A percentile compares a stretch with the other conserved stretches of the same genome.
Evolutionary conservation across 1,284 basidiomycete genomes (phyloP).

Genomic region (Apiotrichum gracile): DNA sequence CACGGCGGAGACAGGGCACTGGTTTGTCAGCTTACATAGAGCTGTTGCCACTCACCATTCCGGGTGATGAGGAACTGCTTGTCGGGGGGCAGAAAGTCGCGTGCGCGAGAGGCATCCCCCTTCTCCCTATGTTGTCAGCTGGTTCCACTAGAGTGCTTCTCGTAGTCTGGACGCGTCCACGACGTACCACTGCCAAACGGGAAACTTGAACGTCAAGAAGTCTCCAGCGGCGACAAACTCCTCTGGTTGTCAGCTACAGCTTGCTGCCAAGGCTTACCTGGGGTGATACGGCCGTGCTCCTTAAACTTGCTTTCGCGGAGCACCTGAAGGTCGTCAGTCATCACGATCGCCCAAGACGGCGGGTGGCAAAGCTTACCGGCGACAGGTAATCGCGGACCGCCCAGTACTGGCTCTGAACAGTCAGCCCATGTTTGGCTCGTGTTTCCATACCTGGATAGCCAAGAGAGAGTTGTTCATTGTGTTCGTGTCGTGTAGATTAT

Average conservation of each 20-base stretch:
- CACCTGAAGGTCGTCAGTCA: slow-evolving; percentile 54
- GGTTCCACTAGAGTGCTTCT: not conserved
- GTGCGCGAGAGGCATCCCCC: slow-evolving; percentile 71
- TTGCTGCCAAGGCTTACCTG: slow-evolving; percentile 57
- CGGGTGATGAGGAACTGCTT: slow-evolving; percentile 95
- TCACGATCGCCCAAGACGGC: slow-evolving; percentile 6
- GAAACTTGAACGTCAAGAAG: slow-evolving; percentile 91
- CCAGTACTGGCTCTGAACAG: slow-evolving; percentile 75
- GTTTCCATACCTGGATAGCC: slow-evolving; percentile 43
- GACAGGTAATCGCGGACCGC: slow-evolving; percentile 93
- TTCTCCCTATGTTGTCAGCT: slow-evolving; percentile 62
- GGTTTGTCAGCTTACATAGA: not conserved
- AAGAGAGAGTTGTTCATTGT: slow-evolving; percentile 46
- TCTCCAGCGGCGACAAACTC: slow-evolving; percentile 94
- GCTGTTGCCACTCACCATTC: slow-evolving; percentile 52
- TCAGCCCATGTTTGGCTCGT: not conserved
- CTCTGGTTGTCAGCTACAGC: slow-evolving; percentile 53
- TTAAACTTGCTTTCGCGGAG: slow-evolving; percentile 98
- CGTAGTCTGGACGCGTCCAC: too few relatives aligned
- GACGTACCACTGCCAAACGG: slow-evolving; percentile 91
- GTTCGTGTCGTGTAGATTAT: not conserved
- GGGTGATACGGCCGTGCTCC: slow-evolving; percentile 93
- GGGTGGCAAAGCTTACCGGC: slow-evolving; percentile 55
- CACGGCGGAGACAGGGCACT: slow-evolving; percentile 87
- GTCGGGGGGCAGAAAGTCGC: slow-evolving; percentile 87